Conservation (phyloP, 352 stramenopile species). For the Thalassiosira ordinaria region DNA sequence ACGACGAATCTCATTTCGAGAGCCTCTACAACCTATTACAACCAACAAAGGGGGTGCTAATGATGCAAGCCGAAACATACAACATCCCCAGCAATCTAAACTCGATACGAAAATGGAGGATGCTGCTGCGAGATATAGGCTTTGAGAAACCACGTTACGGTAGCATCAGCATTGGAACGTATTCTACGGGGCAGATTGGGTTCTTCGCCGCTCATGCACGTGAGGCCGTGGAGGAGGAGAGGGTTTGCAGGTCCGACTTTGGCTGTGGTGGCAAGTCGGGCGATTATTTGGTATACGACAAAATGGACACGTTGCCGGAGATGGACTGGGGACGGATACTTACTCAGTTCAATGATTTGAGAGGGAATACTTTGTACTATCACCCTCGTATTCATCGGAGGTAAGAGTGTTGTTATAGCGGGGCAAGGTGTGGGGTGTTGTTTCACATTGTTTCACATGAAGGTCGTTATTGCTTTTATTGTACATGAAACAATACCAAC, state of each 20-base stretch:
- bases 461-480: too few relatives aligned
- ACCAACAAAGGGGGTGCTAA: slow-evolving; percentile 63
- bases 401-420: slow-evolving; percentile 28
- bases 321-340: slow-evolving; percentile 44
- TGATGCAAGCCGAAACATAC: slow-evolving; percentile 72
- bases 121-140: slow-evolving; percentile 48
- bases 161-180: slow-evolving; percentile 66
- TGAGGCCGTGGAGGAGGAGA: neutral
- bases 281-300: slow-evolving; percentile 48
- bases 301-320: slow-evolving; percentile 14
- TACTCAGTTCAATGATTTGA: slow-evolving; percentile 43
- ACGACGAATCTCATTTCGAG: slow-evolving; percentile 67
- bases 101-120: slow-evolving; percentile 66
- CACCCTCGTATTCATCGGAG: slow-evolving; percentile 74
- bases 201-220: slow-evolving; percentile 59
- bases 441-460: too few relatives aligned
- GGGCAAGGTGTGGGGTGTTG: too few relatives aligned
- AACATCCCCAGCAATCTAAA: slow-evolving; percentile 77
- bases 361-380: slow-evolving; percentile 70
- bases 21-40: slow-evolving; percentile 59
- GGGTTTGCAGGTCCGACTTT: slow-evolving; percentile 15
- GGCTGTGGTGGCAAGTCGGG: neutral
- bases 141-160: slow-evolving; percentile 72
- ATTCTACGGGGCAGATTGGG: slow-evolving; percentile 81
- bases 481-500: too few relatives aligned